Conservation (phyloP, 129 eudicot species). For the Scalesia atractyloides region DNA sequence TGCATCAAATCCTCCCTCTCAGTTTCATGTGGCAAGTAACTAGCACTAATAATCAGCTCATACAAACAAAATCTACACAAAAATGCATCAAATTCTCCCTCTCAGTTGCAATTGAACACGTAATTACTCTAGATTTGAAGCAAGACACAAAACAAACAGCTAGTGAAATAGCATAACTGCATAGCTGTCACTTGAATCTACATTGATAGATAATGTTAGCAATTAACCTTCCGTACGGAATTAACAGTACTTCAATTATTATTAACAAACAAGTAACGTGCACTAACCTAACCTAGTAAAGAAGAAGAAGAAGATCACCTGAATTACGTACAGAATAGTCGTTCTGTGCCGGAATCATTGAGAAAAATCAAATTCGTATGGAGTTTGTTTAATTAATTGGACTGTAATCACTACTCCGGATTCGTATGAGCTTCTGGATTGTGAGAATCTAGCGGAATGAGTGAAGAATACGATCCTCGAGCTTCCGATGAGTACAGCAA, state of each 20-base stretch:
- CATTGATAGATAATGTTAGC: conserved; percentile 1
- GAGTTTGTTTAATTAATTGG: conserved; percentile 6
- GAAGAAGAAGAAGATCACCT: conserved; percentile 23
- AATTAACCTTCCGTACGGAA: conserved; percentile 1
- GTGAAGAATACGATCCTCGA: neutral
- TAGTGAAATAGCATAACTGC: neutral
- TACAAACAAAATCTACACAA: too few species aligned
- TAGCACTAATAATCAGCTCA: too few species aligned
- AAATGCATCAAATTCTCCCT: too few species aligned
- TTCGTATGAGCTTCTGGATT: conserved; percentile 11
- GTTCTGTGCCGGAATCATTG: conserved; percentile 23
- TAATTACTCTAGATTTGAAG: conserved; percentile 6
- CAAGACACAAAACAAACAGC: neutral
- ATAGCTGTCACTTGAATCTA: neutral
- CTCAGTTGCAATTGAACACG: neutral
- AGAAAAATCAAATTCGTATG: conserved; percentile 7
- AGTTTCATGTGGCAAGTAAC: too few species aligned
- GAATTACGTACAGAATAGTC: conserved; percentile 17
- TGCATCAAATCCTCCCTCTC: neutral
- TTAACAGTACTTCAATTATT: neutral
- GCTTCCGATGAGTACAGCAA: conserved; percentile 12
- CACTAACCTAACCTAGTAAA: conserved; percentile 8
- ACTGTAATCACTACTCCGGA: conserved; percentile 5
- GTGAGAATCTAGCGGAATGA: conserved; percentile 14
- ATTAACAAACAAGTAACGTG: conserved; percentile 1